Percentiles rank a stretch among this genome's conserved stretches.
Conservation (phyloP, 208 protist genomes). For the Strigomonas galati region DNA sequence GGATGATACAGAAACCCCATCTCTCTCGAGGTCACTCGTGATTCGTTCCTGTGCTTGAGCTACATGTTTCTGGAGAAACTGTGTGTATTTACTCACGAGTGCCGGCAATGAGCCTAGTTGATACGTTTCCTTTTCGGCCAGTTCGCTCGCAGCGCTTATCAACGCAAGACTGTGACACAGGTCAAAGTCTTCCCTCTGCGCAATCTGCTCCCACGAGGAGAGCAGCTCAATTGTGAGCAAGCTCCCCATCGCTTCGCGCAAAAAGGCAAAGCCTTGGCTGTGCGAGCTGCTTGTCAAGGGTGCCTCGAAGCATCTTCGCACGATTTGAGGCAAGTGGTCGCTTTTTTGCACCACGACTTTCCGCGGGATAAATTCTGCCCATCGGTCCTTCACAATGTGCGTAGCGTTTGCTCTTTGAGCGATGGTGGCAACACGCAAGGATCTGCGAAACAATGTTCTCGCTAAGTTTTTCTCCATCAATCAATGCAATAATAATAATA, state of each 20-base stretch:
- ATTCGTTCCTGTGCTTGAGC: no score
- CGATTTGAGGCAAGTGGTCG: constrained; percentile 22
- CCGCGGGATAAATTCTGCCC: constrained; percentile 46
- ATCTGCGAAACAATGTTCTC: not conserved
- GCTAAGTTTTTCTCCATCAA: no score
- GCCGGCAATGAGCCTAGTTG: constrained; percentile 4
- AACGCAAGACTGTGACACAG: constrained; percentile 35
- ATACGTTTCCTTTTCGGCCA: constrained; percentile 16
- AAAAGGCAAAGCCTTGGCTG: constrained; percentile 42
- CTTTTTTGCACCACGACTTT: constrained; percentile 18
- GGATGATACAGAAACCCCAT: not conserved
- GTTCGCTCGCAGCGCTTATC: constrained; percentile 33
- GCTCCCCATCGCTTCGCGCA: constrained; percentile 35
- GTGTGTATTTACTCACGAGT: constrained; percentile 19
- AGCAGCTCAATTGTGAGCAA: constrained; percentile 42
- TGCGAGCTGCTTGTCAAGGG: constrained; percentile 17
- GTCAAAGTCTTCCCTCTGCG: constrained; percentile 27
- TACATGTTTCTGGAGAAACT: constrained; percentile 1
- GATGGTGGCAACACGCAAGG: constrained; percentile 1
- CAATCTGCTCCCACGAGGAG: constrained; percentile 35
- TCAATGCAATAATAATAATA: no score
- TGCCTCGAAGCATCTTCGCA: constrained; percentile 30
- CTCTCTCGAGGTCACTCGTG: no score
- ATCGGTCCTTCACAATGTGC: constrained; percentile 21
- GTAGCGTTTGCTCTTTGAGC: not conserved